Evolutionary conservation across 164 flowering plant genomes (phyloP), one percentile per base, ranked within the genome.

Genomic region (Vitis rupestris): DNA sequence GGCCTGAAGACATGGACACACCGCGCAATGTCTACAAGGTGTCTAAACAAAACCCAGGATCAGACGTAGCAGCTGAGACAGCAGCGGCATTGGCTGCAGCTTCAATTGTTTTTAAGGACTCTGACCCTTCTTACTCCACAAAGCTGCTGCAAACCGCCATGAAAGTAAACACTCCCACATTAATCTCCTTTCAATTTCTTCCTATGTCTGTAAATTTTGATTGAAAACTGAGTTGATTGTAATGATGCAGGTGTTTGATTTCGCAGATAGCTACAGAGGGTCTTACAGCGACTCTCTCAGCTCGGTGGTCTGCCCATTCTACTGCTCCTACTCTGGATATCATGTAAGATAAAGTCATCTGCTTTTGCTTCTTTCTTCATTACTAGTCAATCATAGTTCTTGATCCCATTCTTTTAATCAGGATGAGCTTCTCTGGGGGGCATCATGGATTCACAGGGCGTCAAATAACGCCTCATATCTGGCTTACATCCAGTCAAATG

Each of bases 341-440:
- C 79, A 90, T 27, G 99, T 91, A 79, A 86, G 84, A 59, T 14
- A 14, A 71, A 29, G 29, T 16, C 37, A 31, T 30, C 44, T 57
- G 9, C 19, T 48, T 55, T 4, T 23, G 8, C 5, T 19, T 27
- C 6, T 9, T 16, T 5, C 58, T 15, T 48, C 19, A 14, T 63
- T 15, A 29, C 9, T 57, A 11, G 16, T 60, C 60, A 50, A 59
- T 11, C 55, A 59, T 47, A 14, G 9, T 17, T 64, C 4, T 50
- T 71, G 27, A 67, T 54, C 27, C 15, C 0, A 50, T 15, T 50
- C 27, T 44, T 55, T 52, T 53, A n/a, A 55, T 55, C 67, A 95
- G 99, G 99, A 93, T 65, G 97, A 95, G 76, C 91, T 95, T 59
- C 84, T 95, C 16, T 93, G 99, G 99, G 98, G 94, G 17, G 99